These are phyloP conservation scores for Bruguiera sexangula DNA, from an alignment of 345 rosid genomes.

Conservation along the genomic window DNA sequence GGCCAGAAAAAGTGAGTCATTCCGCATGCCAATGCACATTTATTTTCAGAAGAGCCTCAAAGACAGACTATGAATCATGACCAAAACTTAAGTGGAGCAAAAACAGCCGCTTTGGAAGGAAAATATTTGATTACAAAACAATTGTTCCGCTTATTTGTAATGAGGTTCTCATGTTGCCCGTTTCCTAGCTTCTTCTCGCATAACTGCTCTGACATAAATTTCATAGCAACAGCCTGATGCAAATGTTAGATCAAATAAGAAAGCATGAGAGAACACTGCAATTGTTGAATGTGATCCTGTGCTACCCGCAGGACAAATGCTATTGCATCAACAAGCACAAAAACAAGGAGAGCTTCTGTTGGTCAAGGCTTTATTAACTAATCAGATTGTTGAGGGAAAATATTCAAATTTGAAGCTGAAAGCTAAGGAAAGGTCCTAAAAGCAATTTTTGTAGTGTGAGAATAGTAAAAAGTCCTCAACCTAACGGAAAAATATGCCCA, in stretches of 20 bases:
- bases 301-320: too few species aligned
- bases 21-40: too few species aligned
- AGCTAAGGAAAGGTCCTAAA: too few species aligned
- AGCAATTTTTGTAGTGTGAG: too few species aligned
- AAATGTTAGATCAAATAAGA: not conserved
- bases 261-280: not conserved
- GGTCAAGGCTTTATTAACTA: too few species aligned
- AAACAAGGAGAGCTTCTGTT: too few species aligned
- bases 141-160: slow-evolving; percentile 21
- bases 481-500: too few species aligned
- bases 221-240: slow-evolving; percentile 92
- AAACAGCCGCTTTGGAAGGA: slow-evolving; percentile 4
- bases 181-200: slow-evolving; percentile 71
- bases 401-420: too few species aligned
- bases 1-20: too few species aligned
- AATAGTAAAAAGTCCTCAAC: too few species aligned
- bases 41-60: not conserved
- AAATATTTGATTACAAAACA: slow-evolving; percentile 15
- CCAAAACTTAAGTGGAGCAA: not conserved
- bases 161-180: slow-evolving; percentile 22
- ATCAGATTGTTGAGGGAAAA: too few species aligned
- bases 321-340: too few species aligned
- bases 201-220: slow-evolving; percentile 64
- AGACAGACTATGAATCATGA: not conserved
- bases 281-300: not conserved